These are phyloP conservation scores for Quercus phellos DNA, from an alignment of 331 rosid species.

Conservation along the genomic window DNA sequence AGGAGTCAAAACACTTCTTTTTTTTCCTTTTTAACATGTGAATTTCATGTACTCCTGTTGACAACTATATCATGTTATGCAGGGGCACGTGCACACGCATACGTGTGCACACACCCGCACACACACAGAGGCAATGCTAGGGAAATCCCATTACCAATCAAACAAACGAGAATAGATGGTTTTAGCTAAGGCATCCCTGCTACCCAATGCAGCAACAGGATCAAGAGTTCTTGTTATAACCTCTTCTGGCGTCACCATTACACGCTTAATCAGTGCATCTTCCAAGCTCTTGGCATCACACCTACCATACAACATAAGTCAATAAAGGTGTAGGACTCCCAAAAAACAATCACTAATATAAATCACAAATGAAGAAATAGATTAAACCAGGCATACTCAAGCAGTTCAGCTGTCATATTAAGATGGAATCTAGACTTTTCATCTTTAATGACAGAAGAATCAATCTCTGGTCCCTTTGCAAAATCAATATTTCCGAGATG, in stretches of 20 bases:
- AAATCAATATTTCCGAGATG: constrained; percentile 93
- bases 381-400: constrained; percentile 42
- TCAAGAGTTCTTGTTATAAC: constrained; percentile 94
- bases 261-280: constrained; percentile 92
- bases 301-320: constrained; percentile 26
- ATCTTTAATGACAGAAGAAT: constrained; percentile 86
- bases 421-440: constrained; percentile 93
- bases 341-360: background rate
- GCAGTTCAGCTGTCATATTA: constrained; percentile 79
- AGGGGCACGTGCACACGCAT: background rate
- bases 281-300: constrained; percentile 92
- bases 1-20: constrained; percentile 3
- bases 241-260: constrained; percentile 98
- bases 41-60: background rate
- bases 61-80: background rate
- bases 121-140: constrained; percentile 15
- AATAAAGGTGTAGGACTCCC: constrained; percentile 1
- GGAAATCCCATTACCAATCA: constrained; percentile 70
- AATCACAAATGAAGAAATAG: constrained; percentile 13
- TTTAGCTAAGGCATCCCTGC: constrained; percentile 95
- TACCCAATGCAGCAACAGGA: constrained; percentile 83
- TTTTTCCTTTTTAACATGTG: background rate
- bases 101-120: background rate
- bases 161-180: constrained; percentile 87
- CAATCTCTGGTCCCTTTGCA: constrained; percentile 87